phyloP scores from a whole-genome alignment of 2,329 filamentous ascomycete genomes.

The Bipolaris zeicola region DNA sequence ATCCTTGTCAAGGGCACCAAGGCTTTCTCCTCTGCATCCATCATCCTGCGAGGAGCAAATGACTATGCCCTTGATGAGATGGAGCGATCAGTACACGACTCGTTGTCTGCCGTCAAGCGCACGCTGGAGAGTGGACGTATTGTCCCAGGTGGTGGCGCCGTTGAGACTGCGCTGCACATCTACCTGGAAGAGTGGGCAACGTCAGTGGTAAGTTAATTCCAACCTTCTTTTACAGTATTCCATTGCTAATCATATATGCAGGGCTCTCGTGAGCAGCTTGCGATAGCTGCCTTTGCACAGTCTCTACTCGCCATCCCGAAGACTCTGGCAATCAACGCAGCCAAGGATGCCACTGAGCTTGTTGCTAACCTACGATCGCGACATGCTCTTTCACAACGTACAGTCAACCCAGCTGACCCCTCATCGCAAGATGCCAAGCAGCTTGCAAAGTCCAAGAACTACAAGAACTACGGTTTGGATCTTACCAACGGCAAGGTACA shows the following conservation, averaged over 20 bases:
- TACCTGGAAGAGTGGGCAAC: constrained; percentile 99
- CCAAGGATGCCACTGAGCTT: constrained; percentile 93
- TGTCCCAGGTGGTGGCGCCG: constrained; percentile 92
- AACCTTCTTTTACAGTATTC: background rate
- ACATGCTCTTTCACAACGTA: constrained; percentile 91
- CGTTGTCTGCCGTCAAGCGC: constrained; percentile 93
- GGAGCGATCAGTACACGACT: constrained; percentile 98
- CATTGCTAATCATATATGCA: constrained; percentile 33
- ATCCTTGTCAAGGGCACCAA: constrained; percentile 97
- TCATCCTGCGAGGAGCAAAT: constrained; percentile 93
- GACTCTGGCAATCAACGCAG: constrained; percentile 94
- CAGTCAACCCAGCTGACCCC: constrained; percentile 68
- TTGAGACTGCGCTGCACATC: constrained; percentile 98
- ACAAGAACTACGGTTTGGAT: constrained; percentile 98
- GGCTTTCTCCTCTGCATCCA: constrained; percentile 88
- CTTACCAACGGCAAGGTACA: constrained; percentile 86
- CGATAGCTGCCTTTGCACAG: constrained; percentile 96
- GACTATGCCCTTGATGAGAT: constrained; percentile 98
- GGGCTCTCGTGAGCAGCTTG: constrained; percentile 93
- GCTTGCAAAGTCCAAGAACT: constrained; percentile 90
- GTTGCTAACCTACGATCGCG: constrained; percentile 93
- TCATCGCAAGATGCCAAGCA: constrained; percentile 79
- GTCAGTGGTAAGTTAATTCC: constrained; percentile 70
- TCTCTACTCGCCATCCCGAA: constrained; percentile 93
- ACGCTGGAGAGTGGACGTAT: constrained; percentile 96